phyloP scores from a whole-genome alignment of 495 filamentous ascomycete genomes.

The Monascus purpureus region DNA sequence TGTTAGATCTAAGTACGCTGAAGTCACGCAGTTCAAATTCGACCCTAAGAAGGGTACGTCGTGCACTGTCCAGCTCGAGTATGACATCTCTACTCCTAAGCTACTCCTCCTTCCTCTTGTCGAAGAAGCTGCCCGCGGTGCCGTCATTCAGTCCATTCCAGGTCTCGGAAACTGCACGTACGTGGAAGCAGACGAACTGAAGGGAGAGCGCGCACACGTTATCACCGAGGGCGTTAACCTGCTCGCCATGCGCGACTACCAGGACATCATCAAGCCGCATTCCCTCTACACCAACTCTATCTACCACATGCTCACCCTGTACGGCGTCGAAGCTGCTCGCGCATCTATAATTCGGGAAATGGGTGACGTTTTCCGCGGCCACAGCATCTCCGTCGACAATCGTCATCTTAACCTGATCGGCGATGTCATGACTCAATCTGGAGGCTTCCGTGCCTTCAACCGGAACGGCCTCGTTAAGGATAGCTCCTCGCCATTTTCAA shows the following conservation, averaged over 20 bases:
- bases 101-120: slow-evolving; percentile 83
- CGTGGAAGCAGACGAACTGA: slow-evolving; percentile 47
- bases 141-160: slow-evolving; percentile 77
- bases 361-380: slow-evolving; percentile 70
- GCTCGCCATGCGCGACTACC: slow-evolving; percentile 73
- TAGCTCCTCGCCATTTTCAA: slow-evolving; percentile 77
- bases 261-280: slow-evolving; percentile 76
- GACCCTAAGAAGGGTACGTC: slow-evolving; percentile 58
- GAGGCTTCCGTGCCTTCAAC: slow-evolving; percentile 80
- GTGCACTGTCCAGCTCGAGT: slow-evolving; percentile 74
- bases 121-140: slow-evolving; percentile 56
- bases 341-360: slow-evolving; percentile 79
- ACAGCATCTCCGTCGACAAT: slow-evolving; percentile 87
- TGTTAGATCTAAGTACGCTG: slow-evolving; percentile 46
- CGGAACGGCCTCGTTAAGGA: slow-evolving; percentile 67
- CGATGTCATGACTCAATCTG: slow-evolving; percentile 88
- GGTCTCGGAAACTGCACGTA: slow-evolving; percentile 58
- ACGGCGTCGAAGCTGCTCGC: slow-evolving; percentile 89
- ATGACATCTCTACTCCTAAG: slow-evolving; percentile 68
- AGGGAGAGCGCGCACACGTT: slow-evolving; percentile 42
- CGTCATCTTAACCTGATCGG: slow-evolving; percentile 91
- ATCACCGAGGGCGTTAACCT: slow-evolving; percentile 82
- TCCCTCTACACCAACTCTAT: slow-evolving; percentile 86
- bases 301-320: slow-evolving; percentile 63
- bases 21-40: slow-evolving; percentile 65